phyloP scores from a whole-genome alignment of 768 basidiomycete species.

The Amanita phalloides region DNA sequence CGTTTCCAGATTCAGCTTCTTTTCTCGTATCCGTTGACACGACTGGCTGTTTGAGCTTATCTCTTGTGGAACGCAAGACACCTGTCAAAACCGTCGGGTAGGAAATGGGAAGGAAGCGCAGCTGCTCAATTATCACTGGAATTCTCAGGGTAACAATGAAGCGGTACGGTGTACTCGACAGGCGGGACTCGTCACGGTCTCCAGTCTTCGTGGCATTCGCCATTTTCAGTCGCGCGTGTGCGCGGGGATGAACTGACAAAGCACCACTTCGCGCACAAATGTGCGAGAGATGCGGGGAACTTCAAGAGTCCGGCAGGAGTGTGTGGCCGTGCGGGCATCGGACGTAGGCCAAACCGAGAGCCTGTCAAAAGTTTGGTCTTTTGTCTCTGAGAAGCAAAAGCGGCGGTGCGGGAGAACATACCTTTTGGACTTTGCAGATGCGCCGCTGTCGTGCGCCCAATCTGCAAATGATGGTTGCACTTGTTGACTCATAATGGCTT shows the following conservation, averaged over 20 bases:
- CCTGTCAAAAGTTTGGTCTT: slow-evolving; percentile 38
- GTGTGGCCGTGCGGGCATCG: slow-evolving; percentile 57
- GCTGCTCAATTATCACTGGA: too few species aligned
- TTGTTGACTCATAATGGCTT: too few species aligned
- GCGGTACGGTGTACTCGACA: too few species aligned
- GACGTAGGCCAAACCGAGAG: slow-evolving; percentile 82
- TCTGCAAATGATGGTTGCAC: slow-evolving; percentile 32
- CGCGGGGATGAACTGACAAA: slow-evolving; percentile 83
- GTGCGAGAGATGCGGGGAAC: slow-evolving; percentile 63
- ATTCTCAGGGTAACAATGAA: too few species aligned
- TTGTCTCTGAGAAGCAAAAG: slow-evolving; percentile 53
- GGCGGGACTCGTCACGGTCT: too few species aligned
- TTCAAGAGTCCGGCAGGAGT: slow-evolving; percentile 37
- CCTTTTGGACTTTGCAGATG: slow-evolving; percentile 75
- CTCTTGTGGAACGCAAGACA: too few species aligned
- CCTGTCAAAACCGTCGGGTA: too few species aligned
- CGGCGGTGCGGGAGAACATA: slow-evolving; percentile 39
- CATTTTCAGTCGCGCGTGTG: slow-evolving; percentile 72
- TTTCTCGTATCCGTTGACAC: too few species aligned
- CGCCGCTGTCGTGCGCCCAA: slow-evolving; percentile 50
- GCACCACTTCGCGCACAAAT: slow-evolving; percentile 72
- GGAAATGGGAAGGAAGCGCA: too few species aligned
- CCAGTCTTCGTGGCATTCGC: too few species aligned
- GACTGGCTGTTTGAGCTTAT: too few species aligned
- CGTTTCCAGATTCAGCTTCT: too few species aligned